Conservation (phyloP, 176 grass and related monocot genomes). For the Aechmea fasciata region DNA sequence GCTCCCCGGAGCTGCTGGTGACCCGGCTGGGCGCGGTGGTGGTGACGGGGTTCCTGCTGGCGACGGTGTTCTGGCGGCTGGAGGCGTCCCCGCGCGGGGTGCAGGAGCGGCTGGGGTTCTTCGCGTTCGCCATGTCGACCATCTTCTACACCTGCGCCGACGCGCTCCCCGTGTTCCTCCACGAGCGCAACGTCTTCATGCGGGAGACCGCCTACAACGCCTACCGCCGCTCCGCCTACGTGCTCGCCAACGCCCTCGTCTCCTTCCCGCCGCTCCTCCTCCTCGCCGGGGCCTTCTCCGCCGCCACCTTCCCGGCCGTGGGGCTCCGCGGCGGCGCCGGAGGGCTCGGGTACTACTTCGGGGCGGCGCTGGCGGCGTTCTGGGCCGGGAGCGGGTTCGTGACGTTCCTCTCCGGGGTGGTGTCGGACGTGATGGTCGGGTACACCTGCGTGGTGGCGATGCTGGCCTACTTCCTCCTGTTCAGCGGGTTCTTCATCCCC, state of each 20-base stretch:
- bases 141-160: constrained; percentile 97
- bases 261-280: constrained; percentile 74
- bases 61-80: constrained; percentile 72
- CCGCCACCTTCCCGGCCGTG: constrained; percentile 81
- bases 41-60: constrained; percentile 63
- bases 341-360: constrained; percentile 71
- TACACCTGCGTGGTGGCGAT: constrained; percentile 79
- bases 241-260: constrained; percentile 81
- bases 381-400: constrained; percentile 89
- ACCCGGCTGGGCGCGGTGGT: constrained; percentile 57
- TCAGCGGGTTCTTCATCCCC: constrained; percentile 93
- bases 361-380: constrained; percentile 68
- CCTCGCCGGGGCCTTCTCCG: constrained; percentile 68
- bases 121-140: constrained; percentile 95
- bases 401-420: constrained; percentile 85
- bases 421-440: constrained; percentile 79
- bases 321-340: constrained; percentile 55
- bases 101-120: constrained; percentile 88
- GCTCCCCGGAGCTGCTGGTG: constrained; percentile 71
- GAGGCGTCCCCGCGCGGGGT: constrained; percentile 73
- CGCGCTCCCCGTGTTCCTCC: constrained; percentile 86
- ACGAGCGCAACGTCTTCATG: constrained; percentile 81
- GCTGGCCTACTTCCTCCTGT: constrained; percentile 87
- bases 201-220: constrained; percentile 93
- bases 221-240: constrained; percentile 83